A percentile compares a stretch with the other conserved stretches of the same genome.
These are phyloP conservation scores for Nemania sp. DNA, from an alignment of 2,329 filamentous ascomycete genomes.

Conservation along the genomic window DNA sequence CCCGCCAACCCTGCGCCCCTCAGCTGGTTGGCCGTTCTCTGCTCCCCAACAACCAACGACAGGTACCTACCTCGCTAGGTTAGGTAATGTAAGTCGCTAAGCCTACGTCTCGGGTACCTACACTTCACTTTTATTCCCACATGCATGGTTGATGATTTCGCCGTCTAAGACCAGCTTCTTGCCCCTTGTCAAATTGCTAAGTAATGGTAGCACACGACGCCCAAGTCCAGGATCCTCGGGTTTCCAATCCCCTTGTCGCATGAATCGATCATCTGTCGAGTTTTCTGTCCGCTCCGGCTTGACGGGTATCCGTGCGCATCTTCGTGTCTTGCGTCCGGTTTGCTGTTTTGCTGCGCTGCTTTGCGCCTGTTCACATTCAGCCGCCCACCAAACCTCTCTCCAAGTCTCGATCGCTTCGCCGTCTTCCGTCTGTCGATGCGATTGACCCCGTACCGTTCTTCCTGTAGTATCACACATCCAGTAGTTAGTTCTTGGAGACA, in stretches of 20 bases:
- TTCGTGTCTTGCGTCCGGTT: slow-evolving; percentile 20
- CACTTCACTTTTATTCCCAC: too few relatives aligned
- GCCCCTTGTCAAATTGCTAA: neutral
- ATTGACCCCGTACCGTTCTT: neutral
- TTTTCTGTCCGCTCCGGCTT: neutral
- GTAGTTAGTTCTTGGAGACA: slow-evolving; percentile 32
- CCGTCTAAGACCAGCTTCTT: neutral
- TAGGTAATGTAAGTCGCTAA: too few relatives aligned
- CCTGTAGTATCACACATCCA: too few relatives aligned
- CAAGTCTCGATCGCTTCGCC: neutral
- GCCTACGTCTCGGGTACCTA: too few relatives aligned
- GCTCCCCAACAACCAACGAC: slow-evolving; percentile 33
- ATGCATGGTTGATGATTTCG: too few relatives aligned
- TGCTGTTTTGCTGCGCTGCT: slow-evolving; percentile 17
- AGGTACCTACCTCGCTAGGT: too few relatives aligned
- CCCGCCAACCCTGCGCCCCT: slow-evolving; percentile 18
- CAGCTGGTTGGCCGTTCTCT: neutral
- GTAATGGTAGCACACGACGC: neutral
- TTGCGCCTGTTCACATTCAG: slow-evolving; percentile 7
- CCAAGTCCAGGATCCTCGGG: neutral
- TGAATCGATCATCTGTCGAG: neutral
- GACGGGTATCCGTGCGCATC: slow-evolving; percentile 13
- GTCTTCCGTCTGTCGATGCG: neutral
- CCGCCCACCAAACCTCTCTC: slow-evolving; percentile 21
- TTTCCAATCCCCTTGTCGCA: neutral